Evolutionary conservation across 1,284 basidiomycete genomes (phyloP), one percentile per base, ranked within the genome.

Genomic region (Cutaneotrichosporon sp.): DNA sequence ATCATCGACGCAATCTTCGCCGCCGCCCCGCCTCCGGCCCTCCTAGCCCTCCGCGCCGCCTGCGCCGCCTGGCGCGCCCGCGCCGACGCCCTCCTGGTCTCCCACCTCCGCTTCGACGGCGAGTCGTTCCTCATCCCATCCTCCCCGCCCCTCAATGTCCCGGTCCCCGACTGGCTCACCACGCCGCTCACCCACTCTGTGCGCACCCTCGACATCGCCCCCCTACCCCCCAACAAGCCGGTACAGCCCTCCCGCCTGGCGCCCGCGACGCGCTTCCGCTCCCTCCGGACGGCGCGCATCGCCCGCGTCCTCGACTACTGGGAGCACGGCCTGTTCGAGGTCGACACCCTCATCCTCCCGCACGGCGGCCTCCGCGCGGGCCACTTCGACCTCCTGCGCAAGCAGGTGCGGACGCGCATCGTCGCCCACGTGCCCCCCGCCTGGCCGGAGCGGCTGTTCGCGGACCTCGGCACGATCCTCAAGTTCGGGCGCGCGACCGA

Each of bases 241-340:
- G 18, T 18, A 5, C 24, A 29, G 14, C 47, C 47, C 6, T n/a
- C 47, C 6, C 47, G 25, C 18, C 27, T 50, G 14, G 24, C 47
- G 14, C 47, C 47, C 9, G 47, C 47, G 14, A 27, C 47, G 13
- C 47, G 47, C 7, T 50, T 50, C 25, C 25, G 25, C 5, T 4
- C 9, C 18, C 25, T 50, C 14, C 24, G 14, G 5, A 29, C 25
- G 8, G 47, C 47, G 13, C 27, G 25, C 7, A 11, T 50, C 13
- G 25, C 14, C 27, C 47, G 47, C 47, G 47, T 50, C 25, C 27
- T 50, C 3, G 47, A 50, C 27, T 50, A 50, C 47, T 50, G 47
- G 47, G 47, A 50, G 47, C 47, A 50, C 27, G 47, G 47, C 3
- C 47, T 50, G 27, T 50, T 50, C 27, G 47, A 50, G 27, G 47